Evolutionary conservation across 1,284 basidiomycete genomes (phyloP).

Genomic region (Leccinum angustisporum): DNA sequence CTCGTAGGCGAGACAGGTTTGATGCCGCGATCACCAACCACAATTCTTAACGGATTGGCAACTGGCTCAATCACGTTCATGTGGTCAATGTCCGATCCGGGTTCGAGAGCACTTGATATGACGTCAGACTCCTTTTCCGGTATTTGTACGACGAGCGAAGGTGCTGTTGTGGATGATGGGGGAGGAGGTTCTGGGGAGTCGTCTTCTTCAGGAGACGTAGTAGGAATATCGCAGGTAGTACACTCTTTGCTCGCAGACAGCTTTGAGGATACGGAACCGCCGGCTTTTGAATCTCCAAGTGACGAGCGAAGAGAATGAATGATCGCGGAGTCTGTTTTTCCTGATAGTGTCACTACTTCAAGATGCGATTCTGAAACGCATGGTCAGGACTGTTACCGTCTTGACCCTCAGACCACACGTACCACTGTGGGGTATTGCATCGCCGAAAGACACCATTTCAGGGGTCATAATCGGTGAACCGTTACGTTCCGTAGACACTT

Average conservation of each 20-base stretch:
- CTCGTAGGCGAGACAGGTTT: conserved; percentile 10
- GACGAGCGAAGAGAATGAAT: conserved; percentile 5
- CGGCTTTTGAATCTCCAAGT: conserved; percentile 9
- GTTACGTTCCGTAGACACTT: conserved; percentile 10
- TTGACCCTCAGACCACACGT: conserved; percentile 1
- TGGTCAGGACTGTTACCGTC: conserved; percentile 13
- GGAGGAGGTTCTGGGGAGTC: conserved; percentile 10
- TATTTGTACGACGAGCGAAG: conserved; percentile 15
- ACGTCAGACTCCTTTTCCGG: conserved; percentile 18
- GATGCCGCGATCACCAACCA: conserved; percentile 33
- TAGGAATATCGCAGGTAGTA: conserved; percentile 11
- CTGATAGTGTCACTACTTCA: conserved; percentile 12
- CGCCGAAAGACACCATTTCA: conserved; percentile 9
- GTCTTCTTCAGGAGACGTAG: conserved; percentile 7
- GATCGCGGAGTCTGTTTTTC: conserved; percentile 11
- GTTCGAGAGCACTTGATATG: conserved; percentile 12
- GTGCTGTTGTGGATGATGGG: conserved; percentile 11
- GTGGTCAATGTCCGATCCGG: conserved; percentile 10
- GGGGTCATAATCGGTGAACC: conserved; percentile 6
- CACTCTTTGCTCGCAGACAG: conserved; percentile 9
- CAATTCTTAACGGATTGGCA: conserved; percentile 25
- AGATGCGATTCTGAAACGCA: conserved; percentile 16
- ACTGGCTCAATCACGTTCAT: conserved; percentile 13
- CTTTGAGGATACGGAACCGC: conserved; percentile 3
- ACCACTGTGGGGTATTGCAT: conserved; percentile 18